Conservation (phyloP, 129 eudicot genomes). For the Daucus carota region DH1_v3.0 NC_030387.2:25485001-25485500, state of each 20-base stretch:
- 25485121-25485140: background rate
- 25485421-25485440: constrained; percentile 77
- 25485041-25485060: background rate
- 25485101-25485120: background rate
- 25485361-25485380: constrained; percentile 91
- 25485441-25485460: constrained; percentile 77
- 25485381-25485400: constrained; percentile 80
- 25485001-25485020: background rate
- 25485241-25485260: background rate
- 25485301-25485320: constrained; percentile 73
- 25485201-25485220: constrained; percentile 94
- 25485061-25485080: background rate
- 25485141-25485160: constrained; percentile 70
- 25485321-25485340: constrained; percentile 54
- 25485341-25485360: constrained; percentile 63
- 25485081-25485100: background rate
- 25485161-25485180: constrained; percentile 83
- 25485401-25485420: constrained; percentile 66
- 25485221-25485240: background rate
- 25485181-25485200: constrained; percentile 61
- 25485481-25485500: constrained; percentile 75
- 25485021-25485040: background rate
- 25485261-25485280: background rate
- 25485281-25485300: constrained; percentile 10
- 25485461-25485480: constrained; percentile 63